Conservation (phyloP, 805 yeast genomes). For the Starmerella riodocensis region DNA sequence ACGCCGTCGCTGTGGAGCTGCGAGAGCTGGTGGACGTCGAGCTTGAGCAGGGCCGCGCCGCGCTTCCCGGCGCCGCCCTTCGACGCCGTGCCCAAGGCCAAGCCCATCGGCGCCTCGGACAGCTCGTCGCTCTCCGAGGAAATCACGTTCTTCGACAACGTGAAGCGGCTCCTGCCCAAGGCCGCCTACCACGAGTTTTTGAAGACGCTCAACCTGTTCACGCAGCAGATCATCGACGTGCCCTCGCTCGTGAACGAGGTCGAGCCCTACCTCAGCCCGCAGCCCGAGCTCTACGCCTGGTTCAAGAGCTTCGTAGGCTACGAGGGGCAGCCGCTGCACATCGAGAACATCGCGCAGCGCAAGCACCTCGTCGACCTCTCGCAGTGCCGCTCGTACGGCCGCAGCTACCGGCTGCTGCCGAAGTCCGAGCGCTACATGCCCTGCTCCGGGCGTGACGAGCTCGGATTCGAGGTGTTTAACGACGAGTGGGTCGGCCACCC, state of each 20-base stretch:
- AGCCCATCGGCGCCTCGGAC: slow-evolving; percentile 42
- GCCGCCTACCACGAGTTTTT: slow-evolving; percentile 85
- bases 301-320: slow-evolving; percentile 84
- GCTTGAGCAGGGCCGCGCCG: slow-evolving; percentile 22
- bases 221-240: slow-evolving; percentile 82
- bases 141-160: slow-evolving; percentile 80
- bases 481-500: slow-evolving; percentile 99
- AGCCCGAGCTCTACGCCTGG: slow-evolving; percentile 73
- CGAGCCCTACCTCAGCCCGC: slow-evolving; percentile 71
- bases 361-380: slow-evolving; percentile 85
- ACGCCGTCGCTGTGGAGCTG: neutral
- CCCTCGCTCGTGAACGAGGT: slow-evolving; percentile 69
- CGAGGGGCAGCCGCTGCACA: slow-evolving; percentile 69
- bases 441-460: slow-evolving; percentile 94
- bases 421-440: slow-evolving; percentile 93
- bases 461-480: slow-evolving; percentile 97
- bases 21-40: neutral
- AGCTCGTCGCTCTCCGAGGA: slow-evolving; percentile 59
- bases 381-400: slow-evolving; percentile 87
- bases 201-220: slow-evolving; percentile 71
- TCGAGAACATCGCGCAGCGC: slow-evolving; percentile 75
- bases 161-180: slow-evolving; percentile 75
- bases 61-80: neutral
- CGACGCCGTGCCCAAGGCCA: slow-evolving; percentile 65
- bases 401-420: slow-evolving; percentile 84